Base-by-base conservation (phyloP, 2,329 filamentous ascomycete genomes). In the Dactylellina parvicollis region DNA sequence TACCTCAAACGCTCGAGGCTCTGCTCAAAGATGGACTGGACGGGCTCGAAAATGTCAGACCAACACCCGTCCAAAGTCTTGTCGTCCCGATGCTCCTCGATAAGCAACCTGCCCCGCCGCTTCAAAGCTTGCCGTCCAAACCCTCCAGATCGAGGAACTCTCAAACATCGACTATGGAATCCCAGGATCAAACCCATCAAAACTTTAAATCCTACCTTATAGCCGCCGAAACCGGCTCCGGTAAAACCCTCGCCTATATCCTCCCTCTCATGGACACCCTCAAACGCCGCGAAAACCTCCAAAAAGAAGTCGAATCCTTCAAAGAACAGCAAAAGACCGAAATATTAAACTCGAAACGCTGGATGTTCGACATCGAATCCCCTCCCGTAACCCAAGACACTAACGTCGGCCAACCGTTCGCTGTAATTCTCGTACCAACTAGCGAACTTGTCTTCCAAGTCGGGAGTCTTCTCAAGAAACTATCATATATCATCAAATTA, bases 181-280 rank as follows among this genome's bases (percentile, higher is more conserved):
- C 82, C 71, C 86, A 83, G 82, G n/a, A 12, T 2, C 2, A 14
- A 14, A 12, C 49, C 16, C 36, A 22, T 14, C 34, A 65, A 49
- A 30, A 24, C 16, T 66, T 86, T 78, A 83, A 88, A 60, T 84
- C 88, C 57, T 97, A 92, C 79, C 85, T 99, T 10, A 84, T 99
- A 54, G 95, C 95, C 2, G 95, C 95, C 9, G 95, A 99, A 83
- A 99, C 95, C 0, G 95, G 95, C 10, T 98, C 95, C 0, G 95
- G 95, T 72, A 99, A 99, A 83, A 99, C 95, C 0, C 83, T 99
- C 74, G 92, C 95, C 7, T 99, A 99, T 79, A 83, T 98, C 3
- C 82, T 97, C 3, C 96, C 95, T 0, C 86, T 89, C 14, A 84
- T 99, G 57, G 88, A 99, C 81, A 90, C 91, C 7, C 81, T 99